phyloP scores from a whole-genome alignment of 2,329 filamentous ascomycete genomes.

The Nemania bipapillata region DNA sequence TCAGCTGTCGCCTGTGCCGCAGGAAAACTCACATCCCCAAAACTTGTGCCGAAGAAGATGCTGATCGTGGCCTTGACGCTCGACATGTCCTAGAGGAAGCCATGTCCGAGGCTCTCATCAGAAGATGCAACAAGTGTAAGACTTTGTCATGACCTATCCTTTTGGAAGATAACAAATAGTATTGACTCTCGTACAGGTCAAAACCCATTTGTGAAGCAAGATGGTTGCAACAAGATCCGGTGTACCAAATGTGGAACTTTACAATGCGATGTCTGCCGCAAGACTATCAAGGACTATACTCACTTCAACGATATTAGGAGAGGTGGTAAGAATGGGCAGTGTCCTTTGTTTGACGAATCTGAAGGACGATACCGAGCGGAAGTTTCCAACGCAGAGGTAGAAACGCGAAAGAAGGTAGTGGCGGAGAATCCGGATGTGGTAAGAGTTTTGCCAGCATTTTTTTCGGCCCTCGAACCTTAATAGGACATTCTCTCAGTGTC shows the following conservation, averaged over 20 bases:
- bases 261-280: constrained; percentile 78
- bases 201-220: constrained; percentile 81
- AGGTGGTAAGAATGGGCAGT: constrained; percentile 65
- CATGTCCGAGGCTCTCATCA: constrained; percentile 81
- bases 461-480: background rate
- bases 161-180: background rate
- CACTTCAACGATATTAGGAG: constrained; percentile 72
- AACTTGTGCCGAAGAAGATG: constrained; percentile 73
- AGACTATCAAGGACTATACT: constrained; percentile 68
- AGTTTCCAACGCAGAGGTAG: constrained; percentile 69
- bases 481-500: background rate
- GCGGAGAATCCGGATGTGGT: constrained; percentile 70
- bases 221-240: constrained; percentile 85
- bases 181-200: constrained; percentile 57
- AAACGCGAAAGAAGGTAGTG: constrained; percentile 65
- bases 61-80: constrained; percentile 67
- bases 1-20: constrained; percentile 76
- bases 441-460: constrained; percentile 39
- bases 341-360: constrained; percentile 73
- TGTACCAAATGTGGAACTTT: constrained; percentile 70
- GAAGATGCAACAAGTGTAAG: constrained; percentile 75
- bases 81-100: constrained; percentile 82
- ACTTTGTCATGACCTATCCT: background rate
- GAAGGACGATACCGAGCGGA: constrained; percentile 71
- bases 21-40: constrained; percentile 76